Evolutionary conservation across 169 alveolate species (phyloP), one percentile per base, ranked within the genome.

Genomic region (Plasmodium billcollinsi): DNA sequence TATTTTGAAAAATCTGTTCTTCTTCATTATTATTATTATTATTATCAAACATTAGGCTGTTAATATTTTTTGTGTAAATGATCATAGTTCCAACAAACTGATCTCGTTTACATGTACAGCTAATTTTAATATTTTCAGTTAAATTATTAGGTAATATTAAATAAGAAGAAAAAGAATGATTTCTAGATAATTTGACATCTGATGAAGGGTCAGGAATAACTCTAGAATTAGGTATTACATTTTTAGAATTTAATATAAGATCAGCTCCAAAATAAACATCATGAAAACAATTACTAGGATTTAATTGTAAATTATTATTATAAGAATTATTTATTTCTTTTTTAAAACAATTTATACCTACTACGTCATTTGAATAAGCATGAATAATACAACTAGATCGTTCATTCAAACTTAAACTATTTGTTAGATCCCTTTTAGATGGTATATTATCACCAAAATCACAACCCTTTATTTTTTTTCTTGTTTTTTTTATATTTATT

Each of bases 211-310:
- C 88, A 43, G 88, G 88, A 18, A 75, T 75, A 54, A 75, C 88
- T 75, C 88, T 75, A 49, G 88, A 75, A 12, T 75, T 75, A 3
- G 88, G 88, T 47, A 75, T 75, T 56, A 75, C 49, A 75, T 75
- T 75, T 49, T 75, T 75, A 5, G 88, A 62, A 11, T 52, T 12
- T 67, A 75, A 63, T 45, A 24, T 45, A 1, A 75, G 26, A 9
- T 75, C 88, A 50, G 45, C 24, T 26, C 71, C 89, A 52, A 65
- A 78, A 43, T 47, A 58, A 65, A 78, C 72, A 78, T 71, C 50
- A 45, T 78, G 78, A 70, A 78, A 78, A 70, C 89, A 78, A 15
- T 78, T 78, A 70, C 47, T 78, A 12, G 89, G 89, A 12, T 5
- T 39, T 6, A 78, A 56, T 21, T 63, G 50, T 45, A 66, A 49